Percentiles rank a stretch among this genome's conserved stretches.
phyloP scores from a whole-genome alignment of 441 rosid species.

The Populus hybrid region DNA sequence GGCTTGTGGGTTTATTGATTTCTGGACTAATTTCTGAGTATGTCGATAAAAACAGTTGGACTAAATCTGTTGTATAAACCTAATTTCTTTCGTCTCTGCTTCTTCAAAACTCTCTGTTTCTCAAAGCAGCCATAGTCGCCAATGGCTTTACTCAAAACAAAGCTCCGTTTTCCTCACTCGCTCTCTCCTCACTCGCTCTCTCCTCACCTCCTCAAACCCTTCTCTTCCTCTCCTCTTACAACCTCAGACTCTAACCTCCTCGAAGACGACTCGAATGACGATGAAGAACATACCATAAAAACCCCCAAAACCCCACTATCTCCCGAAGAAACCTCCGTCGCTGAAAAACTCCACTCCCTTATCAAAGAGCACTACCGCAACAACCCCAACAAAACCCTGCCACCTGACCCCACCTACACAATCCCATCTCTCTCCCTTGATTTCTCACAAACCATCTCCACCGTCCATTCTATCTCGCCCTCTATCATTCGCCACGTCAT shows the following conservation, averaged over 20 bases:
- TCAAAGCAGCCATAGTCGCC: conserved; percentile 5
- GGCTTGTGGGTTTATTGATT: neutral
- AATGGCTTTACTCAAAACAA: conserved; percentile 46
- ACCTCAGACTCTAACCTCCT: conserved; percentile 9
- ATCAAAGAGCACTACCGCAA: conserved; percentile 80
- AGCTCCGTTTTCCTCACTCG: conserved; percentile 25
- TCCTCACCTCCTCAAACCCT: conserved; percentile 25
- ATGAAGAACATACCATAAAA: conserved; percentile 17
- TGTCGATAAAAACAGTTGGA: neutral
- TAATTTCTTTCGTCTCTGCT: too few relatives aligned
- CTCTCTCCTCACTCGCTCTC: conserved; percentile 22
- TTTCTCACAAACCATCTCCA: conserved; percentile 45
- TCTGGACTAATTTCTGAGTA: neutral
- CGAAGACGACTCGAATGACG: conserved; percentile 27
- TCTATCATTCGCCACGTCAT: conserved; percentile 50
- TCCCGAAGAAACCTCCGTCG: conserved; percentile 46
- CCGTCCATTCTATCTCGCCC: conserved; percentile 42
- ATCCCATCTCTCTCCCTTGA: conserved; percentile 57
- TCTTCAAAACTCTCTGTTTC: neutral
- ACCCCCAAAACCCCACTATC: conserved; percentile 26
- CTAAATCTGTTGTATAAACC: too few relatives aligned
- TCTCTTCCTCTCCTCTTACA: conserved; percentile 23
- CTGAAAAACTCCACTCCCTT: conserved; percentile 51
- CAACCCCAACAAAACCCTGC: conserved; percentile 48
- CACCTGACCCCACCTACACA: conserved; percentile 34